phyloP scores from a whole-genome alignment of 345 rosid genomes.

The Stellera chamaejasme region DNA sequence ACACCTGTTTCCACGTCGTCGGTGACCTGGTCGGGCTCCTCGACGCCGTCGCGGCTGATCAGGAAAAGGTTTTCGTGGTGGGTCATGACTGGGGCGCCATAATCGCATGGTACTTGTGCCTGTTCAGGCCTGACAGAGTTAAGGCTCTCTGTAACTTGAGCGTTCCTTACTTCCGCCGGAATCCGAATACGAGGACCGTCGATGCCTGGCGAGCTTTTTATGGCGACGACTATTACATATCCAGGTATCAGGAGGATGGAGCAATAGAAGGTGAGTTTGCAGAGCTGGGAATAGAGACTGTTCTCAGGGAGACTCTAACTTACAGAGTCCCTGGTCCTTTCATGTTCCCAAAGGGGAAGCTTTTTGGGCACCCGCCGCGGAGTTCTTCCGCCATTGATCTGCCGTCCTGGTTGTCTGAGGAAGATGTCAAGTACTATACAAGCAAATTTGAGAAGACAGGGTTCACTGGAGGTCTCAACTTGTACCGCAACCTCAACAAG shows the following conservation, averaged over 20 bases:
- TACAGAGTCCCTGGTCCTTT: constrained; percentile 1
- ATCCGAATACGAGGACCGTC: constrained; percentile 27
- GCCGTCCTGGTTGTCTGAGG: constrained; percentile 62
- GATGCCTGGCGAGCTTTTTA: constrained; percentile 15
- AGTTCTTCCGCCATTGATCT: constrained; percentile 23
- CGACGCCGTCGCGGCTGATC: constrained; percentile 30
- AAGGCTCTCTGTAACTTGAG: constrained; percentile 40
- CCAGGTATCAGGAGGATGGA: constrained; percentile 61
- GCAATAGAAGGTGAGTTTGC: constrained; percentile 67
- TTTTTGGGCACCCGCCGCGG: constrained; percentile 15
- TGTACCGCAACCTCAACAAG: constrained; percentile 27
- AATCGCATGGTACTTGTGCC: constrained; percentile 40
- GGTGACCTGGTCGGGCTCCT: constrained; percentile 48
- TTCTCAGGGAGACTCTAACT: constrained; percentile 57
- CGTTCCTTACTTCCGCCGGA: constrained; percentile 37
- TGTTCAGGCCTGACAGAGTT: constrained; percentile 48
- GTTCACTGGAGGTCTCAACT: constrained; percentile 53
- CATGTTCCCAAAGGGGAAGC: neutral
- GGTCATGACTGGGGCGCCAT: constrained; percentile 74
- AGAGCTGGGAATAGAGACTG: constrained; percentile 43
- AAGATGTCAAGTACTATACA: constrained; percentile 52
- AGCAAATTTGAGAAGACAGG: constrained; percentile 60
- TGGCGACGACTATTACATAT: constrained; percentile 50
- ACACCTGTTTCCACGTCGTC: constrained; percentile 43
- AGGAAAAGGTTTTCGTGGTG: constrained; percentile 63